Evolutionary conservation across 1,284 basidiomycete genomes (phyloP).

Genomic region (Ganoderma lingzhi): DNA sequence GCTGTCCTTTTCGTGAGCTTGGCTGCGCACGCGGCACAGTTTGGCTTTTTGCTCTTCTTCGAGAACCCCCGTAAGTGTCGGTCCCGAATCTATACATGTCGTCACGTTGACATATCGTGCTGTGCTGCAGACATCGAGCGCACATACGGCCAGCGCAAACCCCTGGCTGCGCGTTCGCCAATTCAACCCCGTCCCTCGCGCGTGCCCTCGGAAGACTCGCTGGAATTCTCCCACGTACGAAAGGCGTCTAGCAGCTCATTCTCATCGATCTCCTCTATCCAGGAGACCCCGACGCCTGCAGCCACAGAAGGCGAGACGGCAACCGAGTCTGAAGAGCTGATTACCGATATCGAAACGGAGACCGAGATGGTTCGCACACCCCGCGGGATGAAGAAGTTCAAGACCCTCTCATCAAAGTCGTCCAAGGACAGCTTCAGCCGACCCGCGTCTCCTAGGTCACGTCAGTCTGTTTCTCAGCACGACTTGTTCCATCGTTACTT

Average conservation of each 20-base stretch:
- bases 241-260: constrained; percentile 25
- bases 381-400: constrained; percentile 1
- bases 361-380: constrained; percentile 38
- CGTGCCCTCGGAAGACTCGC: constrained; percentile 21
- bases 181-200: constrained; percentile 43
- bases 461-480: constrained; percentile 67
- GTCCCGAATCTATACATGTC: neutral
- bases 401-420: constrained; percentile 17
- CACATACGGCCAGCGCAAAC: constrained; percentile 89
- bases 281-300: constrained; percentile 61
- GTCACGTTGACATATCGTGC: neutral
- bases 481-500: constrained; percentile 94
- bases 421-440: constrained; percentile 17
- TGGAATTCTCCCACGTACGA: constrained; percentile 28
- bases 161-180: constrained; percentile 85
- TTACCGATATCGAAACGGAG: constrained; percentile 75
- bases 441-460: constrained; percentile 26
- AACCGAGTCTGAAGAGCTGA: constrained; percentile 67
- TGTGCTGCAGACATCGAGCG: constrained; percentile 83
- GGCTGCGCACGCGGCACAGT: constrained; percentile 93
- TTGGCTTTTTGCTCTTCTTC: constrained; percentile 95
- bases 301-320: constrained; percentile 78
- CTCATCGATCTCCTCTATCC: constrained; percentile 40
- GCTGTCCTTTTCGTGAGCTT: constrained; percentile 93
- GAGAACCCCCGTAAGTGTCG: constrained; percentile 93